Base-by-base conservation (phyloP, 164 flowering plant species). In the Chimonanthus praecox region DNA sequence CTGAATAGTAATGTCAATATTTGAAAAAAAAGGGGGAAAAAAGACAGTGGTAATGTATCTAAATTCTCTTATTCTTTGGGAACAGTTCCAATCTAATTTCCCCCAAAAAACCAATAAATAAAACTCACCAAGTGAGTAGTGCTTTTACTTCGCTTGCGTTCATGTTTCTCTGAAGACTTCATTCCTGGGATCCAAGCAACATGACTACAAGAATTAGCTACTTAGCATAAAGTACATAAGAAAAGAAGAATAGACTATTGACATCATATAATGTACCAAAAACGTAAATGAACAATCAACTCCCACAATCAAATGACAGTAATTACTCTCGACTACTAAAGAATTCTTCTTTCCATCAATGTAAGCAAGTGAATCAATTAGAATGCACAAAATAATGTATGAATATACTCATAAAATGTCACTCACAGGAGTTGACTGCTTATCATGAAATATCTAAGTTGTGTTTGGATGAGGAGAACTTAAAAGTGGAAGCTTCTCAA, bases 111-210 rank as follows among this genome's bases (percentile, higher is more conserved):
- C 5, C 64, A 60, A 60, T 2, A n/a, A 72, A 49, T 6, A 50
- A 4, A 49, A 58, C 71, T 67, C 44, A 73, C 71, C 63, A 11
- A 8, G 15, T 15, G 9, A 20, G 18, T 63, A 54, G 6, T 67
- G 11, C 63, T 58, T 68, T 73, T 73, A 6, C 50, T 7, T 51
- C 5, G 71, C 71, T 73, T 73, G 44, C 21, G 65, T 21, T 13
- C 50, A 54, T 10, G 75, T 71, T 73, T 73, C 62, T 67, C 70
- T 44, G 48, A 3, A 11, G 75, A 45, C 54, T 67, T 73, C 16
- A 18, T 67, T 65, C 64, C 71, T 66, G 51, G 43, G 44, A 73
- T 15, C 20, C 20, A 62, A 63, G 62, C n/a, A 54, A 62, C 16
- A 44, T 46, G 11, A 7, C 15, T 5, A 46, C 9, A 49, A 9